A percentile compares a stretch with the other conserved stretches of the same genome.
phyloP scores from a whole-genome alignment of 192 early-diverging fungal species.

The Pecoramyces ruminantium region DNA sequence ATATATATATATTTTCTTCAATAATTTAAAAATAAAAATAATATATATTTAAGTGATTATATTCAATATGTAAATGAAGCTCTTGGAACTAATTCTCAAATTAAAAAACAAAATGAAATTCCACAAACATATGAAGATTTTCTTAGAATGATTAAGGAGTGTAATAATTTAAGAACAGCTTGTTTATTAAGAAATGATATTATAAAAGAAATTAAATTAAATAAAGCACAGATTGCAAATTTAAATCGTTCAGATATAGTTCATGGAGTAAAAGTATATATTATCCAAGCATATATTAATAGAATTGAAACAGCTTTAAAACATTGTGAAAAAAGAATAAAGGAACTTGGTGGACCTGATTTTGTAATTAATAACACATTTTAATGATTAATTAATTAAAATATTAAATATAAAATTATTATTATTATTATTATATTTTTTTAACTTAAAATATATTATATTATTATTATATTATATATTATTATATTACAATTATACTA shows the following conservation, averaged over 20 bases:
- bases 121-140: constrained; percentile 56
- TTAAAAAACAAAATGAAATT: constrained; percentile 1
- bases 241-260: constrained; percentile 55
- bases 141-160: constrained; percentile 50
- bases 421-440: neutral
- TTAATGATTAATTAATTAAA: neutral
- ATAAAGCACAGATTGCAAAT: constrained; percentile 32
- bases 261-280: constrained; percentile 58
- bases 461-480: too few species aligned
- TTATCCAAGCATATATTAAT: constrained; percentile 57
- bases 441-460: too few species aligned
- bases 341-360: neutral
- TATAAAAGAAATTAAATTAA: constrained; percentile 54
- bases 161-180: constrained; percentile 40
- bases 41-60: neutral
- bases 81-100: neutral
- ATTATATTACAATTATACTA: too few species aligned
- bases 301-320: constrained; percentile 53
- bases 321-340: constrained; percentile 53
- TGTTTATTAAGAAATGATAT: constrained; percentile 49
- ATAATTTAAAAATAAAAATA: too few species aligned
- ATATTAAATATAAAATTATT: neutral
- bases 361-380: neutral
- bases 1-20: too few species aligned
- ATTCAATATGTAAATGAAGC: neutral